Percentiles rank a stretch among this genome's conserved stretches.
Conservation (phyloP, 2,329 filamentous ascomycete species). For the Claviceps spartinae region DNA sequence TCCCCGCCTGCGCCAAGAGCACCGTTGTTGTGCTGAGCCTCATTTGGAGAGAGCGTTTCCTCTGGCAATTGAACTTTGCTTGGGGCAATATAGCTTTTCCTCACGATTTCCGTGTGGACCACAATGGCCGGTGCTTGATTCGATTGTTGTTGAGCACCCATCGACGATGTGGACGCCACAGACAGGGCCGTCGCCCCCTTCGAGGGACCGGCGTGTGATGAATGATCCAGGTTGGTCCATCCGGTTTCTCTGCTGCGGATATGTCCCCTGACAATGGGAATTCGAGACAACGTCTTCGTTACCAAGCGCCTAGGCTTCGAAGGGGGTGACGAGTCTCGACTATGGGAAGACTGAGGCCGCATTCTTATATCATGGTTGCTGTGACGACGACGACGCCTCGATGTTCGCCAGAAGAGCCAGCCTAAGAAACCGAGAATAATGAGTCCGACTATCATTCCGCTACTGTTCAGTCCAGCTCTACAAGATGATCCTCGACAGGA, state of each 20-base stretch:
- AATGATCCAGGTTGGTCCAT: slow-evolving; percentile 22
- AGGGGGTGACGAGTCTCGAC: background rate
- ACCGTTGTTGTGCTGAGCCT: slow-evolving; percentile 6
- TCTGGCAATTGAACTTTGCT: background rate
- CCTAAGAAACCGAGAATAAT: slow-evolving; percentile 29
- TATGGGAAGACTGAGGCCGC: no score
- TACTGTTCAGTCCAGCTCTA: background rate
- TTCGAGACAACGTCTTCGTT: slow-evolving; percentile 10
- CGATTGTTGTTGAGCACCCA: background rate
- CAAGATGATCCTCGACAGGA: background rate
- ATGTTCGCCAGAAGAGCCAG: slow-evolving; percentile 31
- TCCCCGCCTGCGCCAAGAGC: slow-evolving; percentile 6
- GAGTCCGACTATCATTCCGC: slow-evolving; percentile 23
- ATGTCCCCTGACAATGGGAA: slow-evolving; percentile 23
- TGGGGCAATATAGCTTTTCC: slow-evolving; percentile 2
- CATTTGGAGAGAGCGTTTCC: slow-evolving; percentile 4
- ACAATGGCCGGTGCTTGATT: background rate
- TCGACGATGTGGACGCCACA: background rate
- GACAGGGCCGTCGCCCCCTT: slow-evolving; percentile 6
- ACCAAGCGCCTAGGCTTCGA: slow-evolving; percentile 5
- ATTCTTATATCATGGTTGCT: slow-evolving; percentile 15
- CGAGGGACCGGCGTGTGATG: slow-evolving; percentile 12
- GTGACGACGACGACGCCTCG: slow-evolving; percentile 7
- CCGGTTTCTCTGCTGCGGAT: slow-evolving; percentile 15
- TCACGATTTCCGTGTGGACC: slow-evolving; percentile 7